Conservation (phyloP, 1,139 yeast species). For the Lodderomyces oxycetoniae region DNA sequence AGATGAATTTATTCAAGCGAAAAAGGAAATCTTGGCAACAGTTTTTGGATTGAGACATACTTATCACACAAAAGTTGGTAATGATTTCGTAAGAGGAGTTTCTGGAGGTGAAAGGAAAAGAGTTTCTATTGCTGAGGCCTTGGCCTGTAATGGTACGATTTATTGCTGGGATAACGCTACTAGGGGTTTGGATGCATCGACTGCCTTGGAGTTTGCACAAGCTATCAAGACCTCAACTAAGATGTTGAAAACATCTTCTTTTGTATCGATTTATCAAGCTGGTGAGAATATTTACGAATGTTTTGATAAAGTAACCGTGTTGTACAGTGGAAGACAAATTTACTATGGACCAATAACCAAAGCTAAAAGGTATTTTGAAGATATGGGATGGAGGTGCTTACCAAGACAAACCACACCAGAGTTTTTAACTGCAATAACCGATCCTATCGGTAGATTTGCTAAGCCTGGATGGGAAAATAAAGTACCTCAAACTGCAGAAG, state of each 20-base stretch:
- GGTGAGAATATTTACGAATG: slow-evolving; percentile 60
- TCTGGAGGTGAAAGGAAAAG: slow-evolving; percentile 86
- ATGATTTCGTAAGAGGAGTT: slow-evolving; percentile 64
- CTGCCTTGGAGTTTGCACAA: slow-evolving; percentile 62
- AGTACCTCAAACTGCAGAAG: slow-evolving; percentile 55
- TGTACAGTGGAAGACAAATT: slow-evolving; percentile 56
- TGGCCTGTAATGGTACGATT: slow-evolving; percentile 52
- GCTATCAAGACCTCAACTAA: slow-evolving; percentile 60
- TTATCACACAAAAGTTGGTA: slow-evolving; percentile 24
- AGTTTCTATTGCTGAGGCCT: slow-evolving; percentile 69
- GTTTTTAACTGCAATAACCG: slow-evolving; percentile 65
- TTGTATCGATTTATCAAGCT: slow-evolving; percentile 63
- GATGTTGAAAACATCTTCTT: slow-evolving; percentile 50
- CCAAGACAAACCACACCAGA: slow-evolving; percentile 63
- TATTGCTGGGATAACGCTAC: slow-evolving; percentile 78
- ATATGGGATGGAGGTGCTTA: slow-evolving; percentile 61
- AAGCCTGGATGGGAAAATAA: slow-evolving; percentile 45
- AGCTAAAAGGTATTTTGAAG: slow-evolving; percentile 52
- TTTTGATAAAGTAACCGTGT: slow-evolving; percentile 61
- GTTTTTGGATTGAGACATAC: slow-evolving; percentile 48
- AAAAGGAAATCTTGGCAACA: slow-evolving; percentile 50
- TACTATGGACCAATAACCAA: slow-evolving; percentile 52
- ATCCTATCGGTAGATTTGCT: slow-evolving; percentile 45
- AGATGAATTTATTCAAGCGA: slow-evolving; percentile 41
- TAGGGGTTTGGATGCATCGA: slow-evolving; percentile 71